phyloP scores from a whole-genome alignment of 179 eudicot species.

The Nepenthes alata region DNA sequence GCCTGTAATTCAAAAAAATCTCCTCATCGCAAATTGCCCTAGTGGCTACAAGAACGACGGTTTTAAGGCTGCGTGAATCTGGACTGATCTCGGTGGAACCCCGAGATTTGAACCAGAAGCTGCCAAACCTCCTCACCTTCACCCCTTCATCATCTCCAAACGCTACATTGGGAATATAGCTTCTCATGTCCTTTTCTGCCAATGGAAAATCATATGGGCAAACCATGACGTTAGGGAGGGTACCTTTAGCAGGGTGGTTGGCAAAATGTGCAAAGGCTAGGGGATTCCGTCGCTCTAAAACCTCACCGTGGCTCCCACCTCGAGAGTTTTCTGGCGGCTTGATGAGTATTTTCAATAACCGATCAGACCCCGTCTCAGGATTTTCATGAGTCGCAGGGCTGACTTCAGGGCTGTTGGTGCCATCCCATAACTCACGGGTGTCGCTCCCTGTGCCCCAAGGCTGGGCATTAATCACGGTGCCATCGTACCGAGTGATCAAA shows the following conservation, averaged over 20 bases:
- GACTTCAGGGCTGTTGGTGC: conserved; percentile 15
- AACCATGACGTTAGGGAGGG: conserved; percentile 77
- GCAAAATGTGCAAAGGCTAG: conserved; percentile 84
- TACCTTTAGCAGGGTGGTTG: conserved; percentile 66
- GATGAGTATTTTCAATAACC: conserved; percentile 74
- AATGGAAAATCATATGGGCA: conserved; percentile 87
- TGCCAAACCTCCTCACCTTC: conserved; percentile 67
- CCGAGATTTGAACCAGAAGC: conserved; percentile 78
- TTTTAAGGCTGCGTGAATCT: conserved; percentile 43
- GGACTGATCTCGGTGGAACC: conserved; percentile 25
- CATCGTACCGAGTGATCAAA: conserved; percentile 83
- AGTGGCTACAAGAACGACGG: conserved; percentile 74
- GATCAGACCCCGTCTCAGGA: conserved; percentile 51
- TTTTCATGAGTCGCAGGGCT: conserved; percentile 12
- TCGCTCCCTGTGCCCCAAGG: conserved; percentile 86
- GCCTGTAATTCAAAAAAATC: conserved; percentile 65
- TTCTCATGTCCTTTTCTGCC: conserved; percentile 57
- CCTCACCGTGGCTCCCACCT: conserved; percentile 29
- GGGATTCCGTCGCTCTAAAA: conserved; percentile 76
- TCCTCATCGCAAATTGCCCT: conserved; percentile 61
- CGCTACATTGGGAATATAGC: conserved; percentile 64
- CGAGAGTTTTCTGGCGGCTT: conserved; percentile 47
- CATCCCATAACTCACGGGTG: conserved; percentile 62
- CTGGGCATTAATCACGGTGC: conserved; percentile 78
- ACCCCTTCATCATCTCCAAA: conserved; percentile 51